A percentile compares a stretch with the other conserved stretches of the same genome.
phyloP scores from a whole-genome alignment of 495 filamentous ascomycete genomes.

The Podospora anserina region DNA sequence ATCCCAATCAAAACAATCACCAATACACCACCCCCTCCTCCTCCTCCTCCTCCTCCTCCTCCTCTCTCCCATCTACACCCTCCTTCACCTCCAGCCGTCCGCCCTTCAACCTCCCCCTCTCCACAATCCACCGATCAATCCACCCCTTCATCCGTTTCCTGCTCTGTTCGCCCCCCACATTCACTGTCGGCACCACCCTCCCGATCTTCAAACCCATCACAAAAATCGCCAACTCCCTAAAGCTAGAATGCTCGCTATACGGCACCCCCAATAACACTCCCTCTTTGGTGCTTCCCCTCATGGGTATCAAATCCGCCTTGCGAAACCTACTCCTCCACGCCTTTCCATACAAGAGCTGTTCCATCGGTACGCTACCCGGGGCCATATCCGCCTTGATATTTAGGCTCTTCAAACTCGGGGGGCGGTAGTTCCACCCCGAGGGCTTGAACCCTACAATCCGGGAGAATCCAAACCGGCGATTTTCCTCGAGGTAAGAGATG shows the following conservation, averaged over 20 bases:
- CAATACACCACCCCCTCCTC: constrained; percentile 45
- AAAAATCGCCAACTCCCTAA: constrained; percentile 91
- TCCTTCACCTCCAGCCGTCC: constrained; percentile 52
- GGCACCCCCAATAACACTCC: constrained; percentile 86
- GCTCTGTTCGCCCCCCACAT: constrained; percentile 63
- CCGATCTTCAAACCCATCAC: constrained; percentile 82
- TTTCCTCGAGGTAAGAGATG: constrained; percentile 75
- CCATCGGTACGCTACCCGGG: constrained; percentile 35
- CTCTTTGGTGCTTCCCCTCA: constrained; percentile 72
- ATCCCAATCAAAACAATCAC: constrained; percentile 24
- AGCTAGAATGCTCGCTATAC: constrained; percentile 92
- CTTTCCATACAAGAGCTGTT: constrained; percentile 65
- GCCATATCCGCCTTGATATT: constrained; percentile 32
- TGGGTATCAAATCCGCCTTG: constrained; percentile 63
- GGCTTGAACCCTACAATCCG: constrained; percentile 90
- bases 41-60: constrained; percentile 21
- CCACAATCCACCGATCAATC: constrained; percentile 83
- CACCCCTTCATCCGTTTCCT: constrained; percentile 86
- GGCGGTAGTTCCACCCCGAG: constrained; percentile 85
- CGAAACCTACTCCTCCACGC: constrained; percentile 71
- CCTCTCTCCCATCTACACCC: constrained; percentile 29
- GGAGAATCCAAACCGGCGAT: constrained; percentile 68
- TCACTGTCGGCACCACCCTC: constrained; percentile 88
- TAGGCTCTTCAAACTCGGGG: constrained; percentile 30
- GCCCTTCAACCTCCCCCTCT: constrained; percentile 68